A percentile compares a stretch with the other conserved stretches of the same genome.
phyloP scores from a whole-genome alignment of 2,329 filamentous ascomycete species.

The Cytospora paraplurivora region DNA sequence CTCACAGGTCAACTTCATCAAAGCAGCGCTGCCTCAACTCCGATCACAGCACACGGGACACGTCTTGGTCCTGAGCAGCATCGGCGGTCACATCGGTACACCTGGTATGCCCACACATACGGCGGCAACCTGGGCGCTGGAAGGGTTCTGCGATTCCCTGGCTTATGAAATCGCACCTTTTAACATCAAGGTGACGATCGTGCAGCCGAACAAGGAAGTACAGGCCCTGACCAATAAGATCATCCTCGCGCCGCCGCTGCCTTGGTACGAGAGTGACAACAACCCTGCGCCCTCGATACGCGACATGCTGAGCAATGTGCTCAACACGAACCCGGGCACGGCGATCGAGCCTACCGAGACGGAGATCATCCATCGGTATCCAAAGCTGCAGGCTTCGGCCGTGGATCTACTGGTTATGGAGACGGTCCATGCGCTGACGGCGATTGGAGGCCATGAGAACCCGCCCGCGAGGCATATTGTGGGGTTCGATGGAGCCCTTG shows the following conservation, averaged over 20 bases:
- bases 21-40: constrained; percentile 79
- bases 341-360: constrained; percentile 40
- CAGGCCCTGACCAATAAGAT: constrained; percentile 85
- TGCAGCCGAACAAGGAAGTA: constrained; percentile 94
- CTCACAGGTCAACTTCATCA: constrained; percentile 93
- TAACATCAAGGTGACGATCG: constrained; percentile 93
- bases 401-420: constrained; percentile 78
- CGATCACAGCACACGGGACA: constrained; percentile 82
- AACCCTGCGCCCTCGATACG: constrained; percentile 80
- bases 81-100: constrained; percentile 89
- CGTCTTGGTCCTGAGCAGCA: constrained; percentile 85
- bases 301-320: constrained; percentile 77
- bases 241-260: constrained; percentile 77
- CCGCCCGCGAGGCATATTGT: constrained; percentile 94
- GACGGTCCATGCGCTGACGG: constrained; percentile 86
- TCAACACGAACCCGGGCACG: constrained; percentile 75
- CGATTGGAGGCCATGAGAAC: constrained; percentile 94
- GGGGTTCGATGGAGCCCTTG: constrained; percentile 80
- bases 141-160: constrained; percentile 93
- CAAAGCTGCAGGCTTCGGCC: constrained; percentile 67
- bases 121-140: constrained; percentile 89
- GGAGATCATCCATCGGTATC: constrained; percentile 68
- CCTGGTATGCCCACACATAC: constrained; percentile 90
- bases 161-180: constrained; percentile 97
- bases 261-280: constrained; percentile 62